Evolutionary conservation across 371 early-diverging fungal genomes (phyloP).

Genomic region (Zychaea mexicana): DNA sequence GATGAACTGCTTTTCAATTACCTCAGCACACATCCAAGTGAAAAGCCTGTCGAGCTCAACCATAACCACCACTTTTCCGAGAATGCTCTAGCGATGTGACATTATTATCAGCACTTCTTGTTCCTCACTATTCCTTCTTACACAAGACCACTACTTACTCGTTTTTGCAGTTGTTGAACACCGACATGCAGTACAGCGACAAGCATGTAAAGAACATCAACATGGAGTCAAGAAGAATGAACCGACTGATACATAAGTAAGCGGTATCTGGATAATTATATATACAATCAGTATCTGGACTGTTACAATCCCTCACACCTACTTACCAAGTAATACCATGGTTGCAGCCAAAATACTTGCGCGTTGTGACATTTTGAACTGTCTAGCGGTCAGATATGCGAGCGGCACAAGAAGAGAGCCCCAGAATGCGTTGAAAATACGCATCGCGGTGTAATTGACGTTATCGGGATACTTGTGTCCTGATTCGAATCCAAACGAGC

Average conservation of each 20-base stretch:
- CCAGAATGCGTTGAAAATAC: conserved; percentile 89
- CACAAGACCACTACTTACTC: conserved; percentile 45
- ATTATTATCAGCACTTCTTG: neutral
- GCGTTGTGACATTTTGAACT: conserved; percentile 70
- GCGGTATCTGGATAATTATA: conserved; percentile 74
- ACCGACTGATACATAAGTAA: conserved; percentile 87
- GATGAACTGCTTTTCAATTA: conserved; percentile 17
- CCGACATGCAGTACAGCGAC: conserved; percentile 77
- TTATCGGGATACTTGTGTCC: conserved; percentile 82
- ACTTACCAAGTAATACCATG: conserved; percentile 80
- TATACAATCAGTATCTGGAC: no score
- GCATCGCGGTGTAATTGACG: conserved; percentile 93
- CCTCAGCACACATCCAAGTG: conserved; percentile 89
- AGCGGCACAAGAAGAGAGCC: conserved; percentile 94
- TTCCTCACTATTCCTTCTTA: neutral
- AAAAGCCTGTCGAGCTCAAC: conserved; percentile 87
- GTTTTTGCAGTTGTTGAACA: conserved; percentile 73
- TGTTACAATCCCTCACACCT: no score
- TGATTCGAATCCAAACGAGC: conserved; percentile 90
- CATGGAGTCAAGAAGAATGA: conserved; percentile 98
- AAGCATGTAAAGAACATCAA: conserved; percentile 92
- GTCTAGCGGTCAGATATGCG: conserved; percentile 88
- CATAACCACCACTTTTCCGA: conserved; percentile 86
- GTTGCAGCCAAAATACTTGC: conserved; percentile 74
- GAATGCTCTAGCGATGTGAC: conserved; percentile 86